A percentile compares a stretch with the other conserved stretches of the same genome.
These are phyloP conservation scores for Yamadazyma pseudoaaseri DNA, from an alignment of 1,139 yeast species.

Conservation along the genomic window DNA sequence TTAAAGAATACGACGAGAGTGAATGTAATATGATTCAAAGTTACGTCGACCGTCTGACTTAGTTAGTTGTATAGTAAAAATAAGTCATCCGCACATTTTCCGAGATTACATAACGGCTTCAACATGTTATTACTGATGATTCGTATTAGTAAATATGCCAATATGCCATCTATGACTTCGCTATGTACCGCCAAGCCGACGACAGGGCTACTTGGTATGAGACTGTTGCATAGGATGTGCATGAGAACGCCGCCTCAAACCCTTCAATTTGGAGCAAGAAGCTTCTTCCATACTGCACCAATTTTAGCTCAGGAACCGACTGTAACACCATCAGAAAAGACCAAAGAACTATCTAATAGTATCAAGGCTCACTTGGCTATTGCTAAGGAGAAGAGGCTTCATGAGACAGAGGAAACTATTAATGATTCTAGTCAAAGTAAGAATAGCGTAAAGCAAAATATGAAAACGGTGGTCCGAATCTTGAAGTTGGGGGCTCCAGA, in stretches of 20 bases:
- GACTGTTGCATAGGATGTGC: too few species aligned
- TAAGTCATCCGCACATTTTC: conserved; percentile 1
- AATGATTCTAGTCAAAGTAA: conserved; percentile 24
- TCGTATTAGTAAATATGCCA: background rate
- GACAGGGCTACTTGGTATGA: too few species aligned
- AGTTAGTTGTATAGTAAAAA: background rate
- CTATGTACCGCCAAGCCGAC: too few species aligned
- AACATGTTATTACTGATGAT: background rate
- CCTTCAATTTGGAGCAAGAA: too few species aligned
- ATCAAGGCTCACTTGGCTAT: conserved; percentile 31
- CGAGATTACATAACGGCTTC: background rate
- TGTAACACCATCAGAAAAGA: too few species aligned
- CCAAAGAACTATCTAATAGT: conserved; percentile 16
- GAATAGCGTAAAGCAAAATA: conserved; percentile 33
- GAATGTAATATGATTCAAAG: conserved; percentile 77
- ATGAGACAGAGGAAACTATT: conserved; percentile 33
- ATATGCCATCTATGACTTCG: too few species aligned
- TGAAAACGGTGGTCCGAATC: conserved; percentile 37
- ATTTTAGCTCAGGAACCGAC: too few species aligned
- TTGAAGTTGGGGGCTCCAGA: conserved; percentile 43
- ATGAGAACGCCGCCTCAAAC: too few species aligned
- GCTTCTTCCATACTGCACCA: too few species aligned
- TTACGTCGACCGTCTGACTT: conserved; percentile 55
- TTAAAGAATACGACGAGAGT: conserved; percentile 73
- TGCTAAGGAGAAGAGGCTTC: conserved; percentile 25